These are phyloP conservation scores for Pecoramyces ruminantium DNA, from an alignment of 192 early-diverging fungal genomes.

Conservation along the genomic window DNA sequence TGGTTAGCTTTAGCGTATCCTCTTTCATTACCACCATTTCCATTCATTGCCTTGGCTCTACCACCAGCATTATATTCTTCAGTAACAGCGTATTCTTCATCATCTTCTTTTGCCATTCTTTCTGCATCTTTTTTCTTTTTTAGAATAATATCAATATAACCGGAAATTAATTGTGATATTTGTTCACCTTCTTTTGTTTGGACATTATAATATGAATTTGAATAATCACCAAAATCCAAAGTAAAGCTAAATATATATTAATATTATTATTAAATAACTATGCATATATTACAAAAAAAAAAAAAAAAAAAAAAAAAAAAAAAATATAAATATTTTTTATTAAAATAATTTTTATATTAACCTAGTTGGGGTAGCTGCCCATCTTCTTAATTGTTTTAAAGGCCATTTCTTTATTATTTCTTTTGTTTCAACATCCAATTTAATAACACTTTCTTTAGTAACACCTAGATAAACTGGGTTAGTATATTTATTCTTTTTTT, in stretches of 20 bases:
- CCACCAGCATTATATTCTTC: slow-evolving; percentile 23
- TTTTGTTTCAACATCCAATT: slow-evolving; percentile 32
- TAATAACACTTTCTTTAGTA: slow-evolving; percentile 30
- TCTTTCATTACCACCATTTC: neutral
- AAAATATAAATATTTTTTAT: too few relatives aligned
- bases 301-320: too few relatives aligned
- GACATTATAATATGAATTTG: slow-evolving; percentile 31
- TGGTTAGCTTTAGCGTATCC: slow-evolving; percentile 1
- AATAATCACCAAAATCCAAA: slow-evolving; percentile 44
- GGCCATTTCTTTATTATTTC: slow-evolving; percentile 30
- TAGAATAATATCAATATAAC: slow-evolving; percentile 47
- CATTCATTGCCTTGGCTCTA: neutral
- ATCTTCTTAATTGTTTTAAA: slow-evolving; percentile 31
- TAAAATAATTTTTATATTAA: slow-evolving; percentile 7
- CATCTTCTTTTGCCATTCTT: slow-evolving; percentile 16
- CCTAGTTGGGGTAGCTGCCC: slow-evolving; percentile 32
- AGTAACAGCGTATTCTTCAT: slow-evolving; percentile 26
- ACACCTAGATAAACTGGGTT: slow-evolving; percentile 25
- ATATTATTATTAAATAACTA: slow-evolving; percentile 3
- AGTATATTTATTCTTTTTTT: slow-evolving; percentile 25
- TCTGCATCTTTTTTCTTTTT: slow-evolving; percentile 35
- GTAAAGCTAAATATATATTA: slow-evolving; percentile 20
- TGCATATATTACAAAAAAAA: too few relatives aligned
- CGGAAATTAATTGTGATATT: slow-evolving; percentile 35
- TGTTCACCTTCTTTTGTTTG: slow-evolving; percentile 37